Percentiles rank a stretch among this genome's conserved stretches.
Evolutionary conservation across 192 early-diverging fungal species (phyloP).

Genomic region (Coemansia sp.): DNA sequence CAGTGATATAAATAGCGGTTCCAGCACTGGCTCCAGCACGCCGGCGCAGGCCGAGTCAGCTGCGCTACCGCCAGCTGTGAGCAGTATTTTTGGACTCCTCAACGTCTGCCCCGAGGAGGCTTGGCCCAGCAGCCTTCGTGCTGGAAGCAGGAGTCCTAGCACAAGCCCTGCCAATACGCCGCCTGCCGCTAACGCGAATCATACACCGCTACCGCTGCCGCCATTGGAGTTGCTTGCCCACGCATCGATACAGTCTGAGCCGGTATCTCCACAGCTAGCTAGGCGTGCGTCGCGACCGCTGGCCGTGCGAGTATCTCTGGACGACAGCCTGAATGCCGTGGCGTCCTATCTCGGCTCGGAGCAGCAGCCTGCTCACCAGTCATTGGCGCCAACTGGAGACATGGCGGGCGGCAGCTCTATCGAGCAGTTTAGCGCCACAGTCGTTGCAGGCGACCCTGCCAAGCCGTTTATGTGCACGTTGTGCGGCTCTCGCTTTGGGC

Average conservation of each 20-base stretch:
- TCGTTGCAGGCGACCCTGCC: slow-evolving; percentile 23
- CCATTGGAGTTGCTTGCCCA: slow-evolving; percentile 44
- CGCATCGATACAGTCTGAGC: slow-evolving; percentile 17
- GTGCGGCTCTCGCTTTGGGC: slow-evolving; percentile 64
- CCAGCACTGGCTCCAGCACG: background rate
- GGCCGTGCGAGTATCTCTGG: background rate
- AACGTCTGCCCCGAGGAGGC: slow-evolving; percentile 6
- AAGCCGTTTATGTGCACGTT: slow-evolving; percentile 54
- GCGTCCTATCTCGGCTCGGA: background rate
- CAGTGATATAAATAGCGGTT: slow-evolving; percentile 7
- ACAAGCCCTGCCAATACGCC: background rate
- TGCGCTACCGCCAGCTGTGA: slow-evolving; percentile 7
- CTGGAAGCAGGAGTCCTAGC: background rate
- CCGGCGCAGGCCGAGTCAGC: background rate
- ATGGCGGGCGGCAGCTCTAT: background rate
- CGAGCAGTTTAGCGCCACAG: slow-evolving; percentile 7
- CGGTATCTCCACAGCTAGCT: background rate
- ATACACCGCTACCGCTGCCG: background rate
- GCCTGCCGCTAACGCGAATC: too few species aligned
- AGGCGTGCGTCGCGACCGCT: background rate
- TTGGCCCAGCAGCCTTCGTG: background rate
- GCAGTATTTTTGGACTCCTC: slow-evolving; percentile 34
- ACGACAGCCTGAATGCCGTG: background rate
- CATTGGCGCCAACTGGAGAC: background rate
- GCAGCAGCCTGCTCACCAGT: background rate